These are phyloP conservation scores for Calonectria leucothoes DNA, from an alignment of 2,329 filamentous ascomycete species.

Conservation along the genomic window DNA sequence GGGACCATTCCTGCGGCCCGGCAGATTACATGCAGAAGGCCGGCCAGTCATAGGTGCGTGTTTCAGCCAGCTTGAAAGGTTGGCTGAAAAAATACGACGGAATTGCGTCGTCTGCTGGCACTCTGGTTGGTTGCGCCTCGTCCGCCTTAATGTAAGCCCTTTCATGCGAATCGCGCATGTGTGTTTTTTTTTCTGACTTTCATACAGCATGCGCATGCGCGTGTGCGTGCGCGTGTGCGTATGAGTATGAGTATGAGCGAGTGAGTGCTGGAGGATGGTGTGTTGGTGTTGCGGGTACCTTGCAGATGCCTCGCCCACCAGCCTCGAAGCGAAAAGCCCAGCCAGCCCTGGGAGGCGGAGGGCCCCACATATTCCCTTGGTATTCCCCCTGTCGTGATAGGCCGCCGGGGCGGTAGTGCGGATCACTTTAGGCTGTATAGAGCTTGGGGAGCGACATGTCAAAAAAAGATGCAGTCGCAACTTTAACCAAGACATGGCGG, in stretches of 20 bases:
- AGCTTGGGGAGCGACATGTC: slow-evolving; percentile 1
- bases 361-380: not conserved
- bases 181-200: not conserved
- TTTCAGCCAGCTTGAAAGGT: not conserved
- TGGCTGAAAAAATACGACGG: not conserved
- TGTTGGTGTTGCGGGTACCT: slow-evolving; percentile 40
- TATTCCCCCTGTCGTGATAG: slow-evolving; percentile 12
- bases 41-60: not conserved
- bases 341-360: not conserved
- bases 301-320: slow-evolving; percentile 29
- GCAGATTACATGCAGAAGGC: not conserved
- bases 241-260: slow-evolving; percentile 9
- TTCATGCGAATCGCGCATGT: not conserved
- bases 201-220: not conserved
- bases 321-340: not conserved
- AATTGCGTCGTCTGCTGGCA: not conserved
- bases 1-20: slow-evolving; percentile 1
- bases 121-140: not conserved
- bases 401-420: not conserved
- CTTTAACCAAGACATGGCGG: slow-evolving; percentile 7
- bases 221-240: not conserved
- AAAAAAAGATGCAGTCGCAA: not conserved
- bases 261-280: slow-evolving; percentile 8
- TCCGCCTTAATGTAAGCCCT: not conserved
- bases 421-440: slow-evolving; percentile 1